Evolutionary conservation across 805 yeast genomes (phyloP).

Genomic region (Starmerella geochares): DNA sequence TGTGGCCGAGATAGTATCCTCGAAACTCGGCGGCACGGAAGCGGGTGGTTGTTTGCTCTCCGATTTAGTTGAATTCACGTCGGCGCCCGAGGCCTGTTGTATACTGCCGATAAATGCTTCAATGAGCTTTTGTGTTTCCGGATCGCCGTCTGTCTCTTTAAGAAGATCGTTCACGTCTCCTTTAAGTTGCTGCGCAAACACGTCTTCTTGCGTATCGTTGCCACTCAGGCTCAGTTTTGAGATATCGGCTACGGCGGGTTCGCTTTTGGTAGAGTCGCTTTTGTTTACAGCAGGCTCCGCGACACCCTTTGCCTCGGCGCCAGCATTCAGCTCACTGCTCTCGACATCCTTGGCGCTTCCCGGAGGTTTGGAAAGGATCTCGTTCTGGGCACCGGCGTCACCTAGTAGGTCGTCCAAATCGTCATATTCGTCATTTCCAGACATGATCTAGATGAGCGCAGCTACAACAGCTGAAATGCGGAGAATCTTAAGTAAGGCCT

Average conservation of each 20-base stretch:
- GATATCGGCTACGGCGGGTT: background rate
- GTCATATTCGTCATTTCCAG: slow-evolving; percentile 22
- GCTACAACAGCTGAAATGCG: slow-evolving; percentile 2
- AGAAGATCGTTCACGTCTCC: slow-evolving; percentile 38
- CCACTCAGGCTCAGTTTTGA: background rate
- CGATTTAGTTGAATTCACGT: slow-evolving; percentile 15
- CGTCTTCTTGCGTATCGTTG: background rate
- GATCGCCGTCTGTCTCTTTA: slow-evolving; percentile 42
- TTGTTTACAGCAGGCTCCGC: no score
- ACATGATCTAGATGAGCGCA: background rate
- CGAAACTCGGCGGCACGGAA: slow-evolving; percentile 35
- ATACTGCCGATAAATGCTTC: slow-evolving; percentile 31
- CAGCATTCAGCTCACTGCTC: background rate
- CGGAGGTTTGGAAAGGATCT: slow-evolving; percentile 49
- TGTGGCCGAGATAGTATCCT: slow-evolving; percentile 68
- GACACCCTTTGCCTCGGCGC: background rate
- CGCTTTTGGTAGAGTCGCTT: background rate
- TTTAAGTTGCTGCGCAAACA: slow-evolving; percentile 31
- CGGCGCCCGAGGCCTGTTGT: background rate
- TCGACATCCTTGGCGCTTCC: slow-evolving; percentile 29
- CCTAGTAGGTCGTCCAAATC: slow-evolving; percentile 54
- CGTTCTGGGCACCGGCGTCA: slow-evolving; percentile 60
- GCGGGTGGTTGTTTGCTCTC: slow-evolving; percentile 1
- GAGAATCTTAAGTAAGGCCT: slow-evolving; percentile 1
- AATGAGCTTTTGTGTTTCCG: slow-evolving; percentile 40